phyloP scores from a whole-genome alignment of 2,329 filamentous ascomycete species.

The Neofusicoccum cordaticola region DNA sequence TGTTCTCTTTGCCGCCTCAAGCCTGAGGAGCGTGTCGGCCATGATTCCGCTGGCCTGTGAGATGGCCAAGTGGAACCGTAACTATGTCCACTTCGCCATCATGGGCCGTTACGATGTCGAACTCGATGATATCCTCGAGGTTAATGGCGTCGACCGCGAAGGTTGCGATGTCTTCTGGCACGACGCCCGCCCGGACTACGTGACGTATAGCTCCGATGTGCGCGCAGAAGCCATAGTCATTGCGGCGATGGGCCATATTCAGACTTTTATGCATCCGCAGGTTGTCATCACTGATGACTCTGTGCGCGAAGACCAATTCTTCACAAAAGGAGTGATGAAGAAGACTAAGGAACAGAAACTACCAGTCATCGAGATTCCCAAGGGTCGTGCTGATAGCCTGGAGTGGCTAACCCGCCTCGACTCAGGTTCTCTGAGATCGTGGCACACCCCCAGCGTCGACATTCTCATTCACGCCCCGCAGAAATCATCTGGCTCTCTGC shows the following conservation, averaged over 20 bases:
- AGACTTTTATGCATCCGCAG: constrained; percentile 73
- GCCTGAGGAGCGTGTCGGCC: constrained; percentile 66
- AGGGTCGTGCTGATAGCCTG: constrained; percentile 59
- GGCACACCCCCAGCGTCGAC: constrained; percentile 76
- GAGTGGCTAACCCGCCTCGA: constrained; percentile 79
- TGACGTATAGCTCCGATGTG: constrained; percentile 64
- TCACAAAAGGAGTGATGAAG: constrained; percentile 59
- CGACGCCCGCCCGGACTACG: constrained; percentile 74
- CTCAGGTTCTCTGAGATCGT: constrained; percentile 67
- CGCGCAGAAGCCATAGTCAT: constrained; percentile 65
- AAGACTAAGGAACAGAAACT: constrained; percentile 53
- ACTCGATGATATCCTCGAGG: constrained; percentile 64
- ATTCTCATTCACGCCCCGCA: constrained; percentile 76
- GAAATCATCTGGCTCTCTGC: constrained; percentile 68
- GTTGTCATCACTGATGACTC: constrained; percentile 71
- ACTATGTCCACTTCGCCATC: constrained; percentile 77
- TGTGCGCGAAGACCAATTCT: constrained; percentile 63
- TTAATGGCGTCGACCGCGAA: constrained; percentile 72
- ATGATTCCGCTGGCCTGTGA: constrained; percentile 81
- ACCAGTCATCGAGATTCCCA: constrained; percentile 74
- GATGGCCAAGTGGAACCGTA: constrained; percentile 70
- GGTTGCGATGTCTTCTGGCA: constrained; percentile 65
- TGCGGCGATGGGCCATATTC: constrained; percentile 68
- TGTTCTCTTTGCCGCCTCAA: constrained; percentile 76
- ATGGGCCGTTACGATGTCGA: constrained; percentile 70